Percentiles rank a stretch among this genome's conserved stretches.
phyloP scores from a whole-genome alignment of 176 grass and related monocot genomes.

The Melocanna baccifera region DNA sequence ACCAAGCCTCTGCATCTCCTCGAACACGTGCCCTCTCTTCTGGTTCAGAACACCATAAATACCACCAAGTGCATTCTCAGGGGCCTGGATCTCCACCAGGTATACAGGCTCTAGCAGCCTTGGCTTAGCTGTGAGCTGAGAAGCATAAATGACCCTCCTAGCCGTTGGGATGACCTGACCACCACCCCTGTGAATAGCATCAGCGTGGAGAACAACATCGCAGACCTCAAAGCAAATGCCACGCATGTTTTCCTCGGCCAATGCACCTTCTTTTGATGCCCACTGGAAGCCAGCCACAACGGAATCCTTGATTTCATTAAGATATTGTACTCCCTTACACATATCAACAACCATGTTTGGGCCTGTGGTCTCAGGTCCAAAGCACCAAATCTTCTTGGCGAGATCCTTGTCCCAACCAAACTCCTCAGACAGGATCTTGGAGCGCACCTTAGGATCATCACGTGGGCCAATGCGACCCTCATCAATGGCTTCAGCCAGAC shows the following conservation, averaged over 20 bases:
- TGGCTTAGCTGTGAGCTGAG: slow-evolving; percentile 75
- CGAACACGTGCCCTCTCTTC: slow-evolving; percentile 69
- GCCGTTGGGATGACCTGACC: slow-evolving; percentile 80
- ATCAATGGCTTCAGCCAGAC: slow-evolving; percentile 73
- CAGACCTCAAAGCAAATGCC: slow-evolving; percentile 81
- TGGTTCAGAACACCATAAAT: slow-evolving; percentile 77
- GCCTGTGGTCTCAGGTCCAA: slow-evolving; percentile 79
- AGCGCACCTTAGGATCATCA: slow-evolving; percentile 70
- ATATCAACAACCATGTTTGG: slow-evolving; percentile 90
- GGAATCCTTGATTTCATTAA: slow-evolving; percentile 93
- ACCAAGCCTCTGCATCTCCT: slow-evolving; percentile 61
- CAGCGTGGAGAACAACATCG: slow-evolving; percentile 84
- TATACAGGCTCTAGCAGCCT: slow-evolving; percentile 84
- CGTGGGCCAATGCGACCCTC: slow-evolving; percentile 64
- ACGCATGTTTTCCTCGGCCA: slow-evolving; percentile 83
- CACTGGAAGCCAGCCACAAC: slow-evolving; percentile 86
- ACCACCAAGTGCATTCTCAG: slow-evolving; percentile 61
- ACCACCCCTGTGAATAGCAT: slow-evolving; percentile 86
- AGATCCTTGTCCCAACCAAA: slow-evolving; percentile 89
- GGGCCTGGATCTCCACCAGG: slow-evolving; percentile 86
- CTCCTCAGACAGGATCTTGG: slow-evolving; percentile 70
- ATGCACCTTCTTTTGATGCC: slow-evolving; percentile 78
- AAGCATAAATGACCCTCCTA: slow-evolving; percentile 71
- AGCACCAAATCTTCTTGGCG: slow-evolving; percentile 92
- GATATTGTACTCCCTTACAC: slow-evolving; percentile 92